phyloP scores from a whole-genome alignment of 164 flowering plant species.

The Sextonia rubra region DNA sequence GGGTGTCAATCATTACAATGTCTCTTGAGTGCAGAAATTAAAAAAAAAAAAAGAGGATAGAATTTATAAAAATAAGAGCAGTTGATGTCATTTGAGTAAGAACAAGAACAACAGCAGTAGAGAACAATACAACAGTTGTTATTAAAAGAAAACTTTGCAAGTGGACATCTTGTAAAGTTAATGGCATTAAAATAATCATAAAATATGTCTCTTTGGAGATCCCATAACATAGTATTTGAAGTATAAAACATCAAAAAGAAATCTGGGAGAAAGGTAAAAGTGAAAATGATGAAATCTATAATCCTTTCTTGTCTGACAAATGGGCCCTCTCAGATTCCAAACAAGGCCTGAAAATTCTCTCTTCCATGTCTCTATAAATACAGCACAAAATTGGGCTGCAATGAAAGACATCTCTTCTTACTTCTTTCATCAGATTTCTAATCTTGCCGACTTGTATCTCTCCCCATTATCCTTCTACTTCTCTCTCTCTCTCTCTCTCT shows the following conservation, averaged over 20 bases:
- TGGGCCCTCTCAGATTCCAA: conserved; percentile 5
- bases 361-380: conserved; percentile 15
- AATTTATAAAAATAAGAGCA: too few species aligned
- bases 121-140: not conserved
- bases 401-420: not conserved
- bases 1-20: too few species aligned
- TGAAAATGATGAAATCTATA: not conserved
- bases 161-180: not conserved
- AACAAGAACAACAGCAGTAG: not conserved
- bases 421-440: not conserved
- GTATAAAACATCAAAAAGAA: not conserved
- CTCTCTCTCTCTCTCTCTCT: not conserved
- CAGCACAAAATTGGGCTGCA: not conserved
- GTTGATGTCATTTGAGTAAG: too few species aligned
- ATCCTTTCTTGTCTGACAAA: not conserved
- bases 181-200: not conserved
- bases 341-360: conserved; percentile 9
- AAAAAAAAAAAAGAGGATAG: too few species aligned
- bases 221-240: not conserved
- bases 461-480: not conserved
- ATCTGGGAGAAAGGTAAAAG: not conserved
- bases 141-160: not conserved
- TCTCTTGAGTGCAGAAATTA: too few species aligned
- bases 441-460: not conserved
- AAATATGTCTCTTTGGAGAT: not conserved